Conservation (phyloP, 1,139 yeast species). For the Taphrina communis region DNA sequence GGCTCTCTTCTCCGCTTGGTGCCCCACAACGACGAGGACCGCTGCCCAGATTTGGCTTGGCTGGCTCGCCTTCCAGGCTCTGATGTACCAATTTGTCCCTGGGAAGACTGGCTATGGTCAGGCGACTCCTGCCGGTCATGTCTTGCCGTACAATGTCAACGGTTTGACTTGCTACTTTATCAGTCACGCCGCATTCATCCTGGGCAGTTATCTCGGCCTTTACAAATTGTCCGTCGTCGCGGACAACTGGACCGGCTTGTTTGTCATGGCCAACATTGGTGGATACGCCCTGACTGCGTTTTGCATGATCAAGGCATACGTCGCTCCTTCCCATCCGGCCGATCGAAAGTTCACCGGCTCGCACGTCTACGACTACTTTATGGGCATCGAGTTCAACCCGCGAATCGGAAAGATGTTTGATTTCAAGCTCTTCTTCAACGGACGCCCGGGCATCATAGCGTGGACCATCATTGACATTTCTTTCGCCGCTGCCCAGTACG, state of each 20-base stretch:
- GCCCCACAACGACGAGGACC: slow-evolving; percentile 35
- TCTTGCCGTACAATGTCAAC: slow-evolving; percentile 41
- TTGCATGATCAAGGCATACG: slow-evolving; percentile 41
- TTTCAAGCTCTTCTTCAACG: slow-evolving; percentile 86
- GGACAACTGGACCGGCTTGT: slow-evolving; percentile 40
- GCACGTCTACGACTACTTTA: slow-evolving; percentile 73
- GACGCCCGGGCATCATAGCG: slow-evolving; percentile 88
- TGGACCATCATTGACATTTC: slow-evolving; percentile 83
- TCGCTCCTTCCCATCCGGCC: slow-evolving; percentile 42
- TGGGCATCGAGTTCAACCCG: slow-evolving; percentile 94
- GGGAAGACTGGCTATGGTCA: slow-evolving; percentile 42
- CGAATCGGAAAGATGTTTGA: slow-evolving; percentile 77
- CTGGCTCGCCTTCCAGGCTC: slow-evolving; percentile 40
- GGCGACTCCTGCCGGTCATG: slow-evolving; percentile 42
- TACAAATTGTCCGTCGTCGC: slow-evolving; percentile 38
- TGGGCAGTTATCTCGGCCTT: slow-evolving; percentile 33
- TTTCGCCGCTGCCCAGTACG: slow-evolving; percentile 80
- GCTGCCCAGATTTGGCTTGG: slow-evolving; percentile 36
- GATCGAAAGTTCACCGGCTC: slow-evolving; percentile 42
- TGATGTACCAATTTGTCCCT: slow-evolving; percentile 40
- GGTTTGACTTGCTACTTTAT: slow-evolving; percentile 41
- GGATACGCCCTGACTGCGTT: slow-evolving; percentile 40
- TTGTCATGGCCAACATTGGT: slow-evolving; percentile 40
- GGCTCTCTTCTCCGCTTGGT: slow-evolving; percentile 30
- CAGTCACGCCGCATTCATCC: slow-evolving; percentile 39